Evolutionary conservation across 148 eudicot genomes (phyloP), one percentile per base, ranked within the genome.

Genomic region (Cornus controversa): DNA sequence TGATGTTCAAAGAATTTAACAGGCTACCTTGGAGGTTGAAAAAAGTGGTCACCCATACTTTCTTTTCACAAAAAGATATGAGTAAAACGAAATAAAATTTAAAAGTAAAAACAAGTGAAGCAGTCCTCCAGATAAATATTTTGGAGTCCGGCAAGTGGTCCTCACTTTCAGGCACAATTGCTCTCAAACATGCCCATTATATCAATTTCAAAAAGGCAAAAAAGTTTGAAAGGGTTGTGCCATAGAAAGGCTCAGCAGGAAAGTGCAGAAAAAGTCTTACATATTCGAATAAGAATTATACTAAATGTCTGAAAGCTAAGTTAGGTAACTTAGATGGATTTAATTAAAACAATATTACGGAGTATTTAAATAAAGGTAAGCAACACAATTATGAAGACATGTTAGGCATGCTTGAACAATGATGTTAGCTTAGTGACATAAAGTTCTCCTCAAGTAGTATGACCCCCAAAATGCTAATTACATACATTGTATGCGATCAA

Each of bases 341-440:
- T 10, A n/a, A 54, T 34, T 18, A 22, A 70, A 75, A 36, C 42
- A 66, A 66, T 42, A 13, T 25, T 42, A 15, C 26, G 64, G 76
- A 76, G 50, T 40, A 14, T 10, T 27, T 23, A 34, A 4, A 31
- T 28, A 58, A 60, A 77, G 75, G 75, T 70, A 70, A 72, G 77
- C 71, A 77, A 18, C 78, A 71, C 65, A 70, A 79, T 73, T 11
- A 76, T 78, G 76, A 50, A 67, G 80, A 77, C 81, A 82, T 79
- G 80, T 74, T 80, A 70, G 54, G 84, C 90, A 87, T 80, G 80
- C 76, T 78, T 58, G 45, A 42, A 37, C 23, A 28, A 75, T 82
- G 72, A 86, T 86, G 76, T 60, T 68, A 60, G 73, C 67, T 24
- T 68, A 82, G 82, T 80, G 88, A 86, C 86, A 83, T 86, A 83